These are phyloP conservation scores for Durotheca rogersii DNA, from an alignment of 495 filamentous ascomycete genomes.

Conservation along the genomic window DNA sequence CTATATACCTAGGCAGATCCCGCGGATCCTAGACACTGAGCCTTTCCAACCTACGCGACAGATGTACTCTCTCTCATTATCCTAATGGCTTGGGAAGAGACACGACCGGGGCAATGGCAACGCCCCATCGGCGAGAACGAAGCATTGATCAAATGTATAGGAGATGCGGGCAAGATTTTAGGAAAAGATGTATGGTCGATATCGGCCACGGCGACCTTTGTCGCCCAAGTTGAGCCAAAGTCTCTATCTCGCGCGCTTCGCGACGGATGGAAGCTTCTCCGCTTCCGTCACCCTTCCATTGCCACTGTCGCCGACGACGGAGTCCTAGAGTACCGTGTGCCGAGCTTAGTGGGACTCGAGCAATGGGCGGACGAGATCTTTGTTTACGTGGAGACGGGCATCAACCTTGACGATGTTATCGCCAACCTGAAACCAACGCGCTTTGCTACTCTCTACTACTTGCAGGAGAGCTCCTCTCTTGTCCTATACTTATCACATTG, in stretches of 20 bases:
- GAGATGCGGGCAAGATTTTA: slow-evolving; percentile 21
- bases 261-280: slow-evolving; percentile 34
- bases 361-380: slow-evolving; percentile 36
- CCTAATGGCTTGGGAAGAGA: slow-evolving; percentile 27
- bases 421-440: slow-evolving; percentile 3
- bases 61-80: too few relatives aligned
- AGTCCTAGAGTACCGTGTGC: slow-evolving; percentile 30
- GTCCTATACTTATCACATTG: slow-evolving; percentile 37
- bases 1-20: too few relatives aligned
- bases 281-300: slow-evolving; percentile 39
- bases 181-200: slow-evolving; percentile 33
- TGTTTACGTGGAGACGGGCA: slow-evolving; percentile 21
- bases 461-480: slow-evolving; percentile 24
- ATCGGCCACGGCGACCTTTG: slow-evolving; percentile 12
- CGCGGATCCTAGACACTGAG: too few relatives aligned
- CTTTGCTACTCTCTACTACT: slow-evolving; percentile 23
- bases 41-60: too few relatives aligned
- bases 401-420: slow-evolving; percentile 21
- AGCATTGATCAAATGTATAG: slow-evolving; percentile 31
- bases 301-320: slow-evolving; percentile 24
- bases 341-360: slow-evolving; percentile 18
- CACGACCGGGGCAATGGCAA: slow-evolving; percentile 12
- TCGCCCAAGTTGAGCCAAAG: background rate
- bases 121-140: slow-evolving; percentile 34
- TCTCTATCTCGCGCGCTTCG: slow-evolving; percentile 20